Conservation (phyloP, 352 stramenopile genomes). For the Pythium volutum region DNA sequence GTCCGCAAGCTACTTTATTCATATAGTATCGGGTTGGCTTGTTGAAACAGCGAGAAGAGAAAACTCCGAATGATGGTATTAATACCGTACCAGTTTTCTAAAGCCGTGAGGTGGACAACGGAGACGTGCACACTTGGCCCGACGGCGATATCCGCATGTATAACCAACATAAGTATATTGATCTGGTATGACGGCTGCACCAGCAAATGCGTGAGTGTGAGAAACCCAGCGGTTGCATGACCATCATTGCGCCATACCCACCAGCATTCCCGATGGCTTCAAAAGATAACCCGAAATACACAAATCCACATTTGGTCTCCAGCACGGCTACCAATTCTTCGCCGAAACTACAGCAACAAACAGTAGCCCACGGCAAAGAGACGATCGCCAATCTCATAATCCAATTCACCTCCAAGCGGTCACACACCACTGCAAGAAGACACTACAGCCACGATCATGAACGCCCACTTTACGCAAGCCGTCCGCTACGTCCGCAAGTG, state of each 20-base stretch:
- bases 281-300: not conserved
- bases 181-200: not conserved
- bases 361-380: not conserved
- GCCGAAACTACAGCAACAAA: not conserved
- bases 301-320: not conserved
- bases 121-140: too few species aligned
- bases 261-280: not conserved
- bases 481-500: slow-evolving; percentile 9
- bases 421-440: not conserved
- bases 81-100: too few species aligned
- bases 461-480: slow-evolving; percentile 9
- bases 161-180: too few species aligned
- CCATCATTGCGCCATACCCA: not conserved
- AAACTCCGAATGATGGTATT: too few species aligned
- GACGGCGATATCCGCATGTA: too few species aligned
- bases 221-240: not conserved
- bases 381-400: not conserved
- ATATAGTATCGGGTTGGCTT: too few species aligned
- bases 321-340: not conserved
- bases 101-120: too few species aligned
- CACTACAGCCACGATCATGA: not conserved
- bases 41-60: too few species aligned
- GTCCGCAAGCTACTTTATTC: too few species aligned
- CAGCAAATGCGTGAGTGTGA: not conserved
- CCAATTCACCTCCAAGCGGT: not conserved